Conservation (phyloP, 1,284 basidiomycete species). For the Cryptococcus sp. region DNA sequence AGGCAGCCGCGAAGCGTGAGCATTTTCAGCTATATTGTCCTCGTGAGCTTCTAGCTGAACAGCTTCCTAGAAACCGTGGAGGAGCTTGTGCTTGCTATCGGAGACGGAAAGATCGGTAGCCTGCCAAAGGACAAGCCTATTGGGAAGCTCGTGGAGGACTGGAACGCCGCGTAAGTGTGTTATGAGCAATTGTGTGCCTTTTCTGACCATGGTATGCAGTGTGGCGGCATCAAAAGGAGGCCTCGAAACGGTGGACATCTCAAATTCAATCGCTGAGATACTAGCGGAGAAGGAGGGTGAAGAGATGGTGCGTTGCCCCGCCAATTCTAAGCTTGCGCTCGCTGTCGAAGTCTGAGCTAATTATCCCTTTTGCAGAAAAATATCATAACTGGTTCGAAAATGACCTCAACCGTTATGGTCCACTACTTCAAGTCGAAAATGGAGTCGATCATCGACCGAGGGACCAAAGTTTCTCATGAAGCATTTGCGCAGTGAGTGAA, state of each 20-base stretch:
- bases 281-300: slow-evolving; percentile 89
- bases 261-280: slow-evolving; percentile 70
- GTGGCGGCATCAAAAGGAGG: slow-evolving; percentile 28
- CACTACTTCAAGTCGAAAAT: slow-evolving; percentile 86
- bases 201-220: slow-evolving; percentile 13
- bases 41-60: background rate
- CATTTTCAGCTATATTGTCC: background rate
- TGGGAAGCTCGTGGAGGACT: slow-evolving; percentile 52
- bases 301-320: slow-evolving; percentile 68
- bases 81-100: slow-evolving; percentile 36
- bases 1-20: slow-evolving; percentile 23
- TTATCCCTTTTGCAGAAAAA: slow-evolving; percentile 62
- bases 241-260: slow-evolving; percentile 77
- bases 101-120: slow-evolving; percentile 45
- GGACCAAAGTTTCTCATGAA: slow-evolving; percentile 86
- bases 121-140: slow-evolving; percentile 51
- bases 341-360: slow-evolving; percentile 2
- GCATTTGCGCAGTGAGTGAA: slow-evolving; percentile 62
- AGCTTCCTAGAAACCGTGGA: slow-evolving; percentile 32
- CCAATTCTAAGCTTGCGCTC: slow-evolving; percentile 11
- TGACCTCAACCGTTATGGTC: slow-evolving; percentile 82
- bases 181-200: slow-evolving; percentile 27
- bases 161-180: slow-evolving; percentile 56
- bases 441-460: slow-evolving; percentile 86
- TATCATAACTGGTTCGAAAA: slow-evolving; percentile 69